These are phyloP conservation scores for Scedosporium dehoogii DNA, from an alignment of 2,329 filamentous ascomycete genomes.

Conservation along the genomic window DNA sequence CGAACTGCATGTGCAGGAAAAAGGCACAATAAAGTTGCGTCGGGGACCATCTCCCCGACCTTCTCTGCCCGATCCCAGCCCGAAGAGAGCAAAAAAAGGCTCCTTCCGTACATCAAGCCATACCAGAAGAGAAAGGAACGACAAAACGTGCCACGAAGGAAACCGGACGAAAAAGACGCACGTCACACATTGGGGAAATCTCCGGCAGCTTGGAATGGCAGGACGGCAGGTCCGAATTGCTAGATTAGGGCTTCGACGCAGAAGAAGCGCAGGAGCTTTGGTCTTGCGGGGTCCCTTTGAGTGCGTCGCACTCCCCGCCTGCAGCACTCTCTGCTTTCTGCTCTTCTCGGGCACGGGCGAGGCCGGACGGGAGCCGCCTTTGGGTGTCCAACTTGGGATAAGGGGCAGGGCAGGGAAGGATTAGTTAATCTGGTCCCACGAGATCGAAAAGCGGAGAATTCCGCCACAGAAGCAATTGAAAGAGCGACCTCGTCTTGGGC, in stretches of 20 bases:
- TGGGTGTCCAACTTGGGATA: background rate
- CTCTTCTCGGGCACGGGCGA: background rate
- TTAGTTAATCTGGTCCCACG: background rate
- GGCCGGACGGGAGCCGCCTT: background rate
- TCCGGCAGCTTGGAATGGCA: background rate
- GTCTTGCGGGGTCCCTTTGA: background rate
- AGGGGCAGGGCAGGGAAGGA: background rate
- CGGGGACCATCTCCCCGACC: background rate
- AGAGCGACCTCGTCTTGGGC: background rate
- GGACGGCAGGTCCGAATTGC: background rate
- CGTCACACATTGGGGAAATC: background rate
- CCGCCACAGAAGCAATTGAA: background rate
- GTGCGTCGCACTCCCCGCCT: background rate
- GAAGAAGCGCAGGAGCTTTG: background rate
- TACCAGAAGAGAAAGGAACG: no score
- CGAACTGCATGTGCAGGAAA: background rate
- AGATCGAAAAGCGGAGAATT: background rate
- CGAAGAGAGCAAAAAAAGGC: background rate
- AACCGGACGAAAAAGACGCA: background rate
- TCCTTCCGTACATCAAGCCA: no score
- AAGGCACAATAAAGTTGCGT: background rate
- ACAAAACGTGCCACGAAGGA: background rate
- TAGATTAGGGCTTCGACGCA: background rate
- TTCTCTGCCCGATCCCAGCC: background rate
- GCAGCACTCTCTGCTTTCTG: background rate